phyloP scores from a whole-genome alignment of 768 basidiomycete genomes.

The Pilatotrama ljubarskyi region DNA sequence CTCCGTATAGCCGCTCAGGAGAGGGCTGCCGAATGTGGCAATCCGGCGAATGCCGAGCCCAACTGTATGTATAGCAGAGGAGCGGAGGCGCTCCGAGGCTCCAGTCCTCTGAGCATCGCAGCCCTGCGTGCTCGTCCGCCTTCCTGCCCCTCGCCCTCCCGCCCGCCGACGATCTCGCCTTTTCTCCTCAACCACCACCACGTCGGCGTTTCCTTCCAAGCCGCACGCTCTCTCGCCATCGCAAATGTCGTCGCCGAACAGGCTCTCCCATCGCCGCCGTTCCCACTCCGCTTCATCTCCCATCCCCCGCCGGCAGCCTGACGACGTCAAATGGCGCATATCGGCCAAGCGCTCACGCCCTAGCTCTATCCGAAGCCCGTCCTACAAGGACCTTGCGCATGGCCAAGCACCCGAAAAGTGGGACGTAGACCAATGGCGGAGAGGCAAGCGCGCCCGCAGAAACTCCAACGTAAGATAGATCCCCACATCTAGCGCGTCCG shows the following conservation, averaged over 20 bases:
- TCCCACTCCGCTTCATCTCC: slow-evolving; percentile 53
- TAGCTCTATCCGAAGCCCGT: slow-evolving; percentile 37
- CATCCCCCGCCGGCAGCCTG: slow-evolving; percentile 36
- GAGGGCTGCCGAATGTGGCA: slow-evolving; percentile 3
- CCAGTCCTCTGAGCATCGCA: not conserved
- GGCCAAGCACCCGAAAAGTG: slow-evolving; percentile 42
- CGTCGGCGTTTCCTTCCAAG: not conserved
- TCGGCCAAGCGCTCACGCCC: slow-evolving; percentile 53
- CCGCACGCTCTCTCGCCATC: slow-evolving; percentile 14
- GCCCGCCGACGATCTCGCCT: not conserved
- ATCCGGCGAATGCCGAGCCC: slow-evolving; percentile 7
- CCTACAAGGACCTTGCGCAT: slow-evolving; percentile 34
- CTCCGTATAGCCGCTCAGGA: not conserved
- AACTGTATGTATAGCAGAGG: slow-evolving; percentile 18
- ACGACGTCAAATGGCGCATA: slow-evolving; percentile 43
- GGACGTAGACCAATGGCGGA: slow-evolving; percentile 55
- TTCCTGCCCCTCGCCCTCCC: not conserved
- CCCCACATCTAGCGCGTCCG: not conserved
- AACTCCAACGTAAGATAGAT: slow-evolving; percentile 45
- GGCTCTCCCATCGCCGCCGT: slow-evolving; percentile 45
- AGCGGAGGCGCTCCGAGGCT: slow-evolving; percentile 3
- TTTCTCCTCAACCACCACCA: not conserved
- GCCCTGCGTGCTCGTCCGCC: not conserved
- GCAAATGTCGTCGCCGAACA: slow-evolving; percentile 37
- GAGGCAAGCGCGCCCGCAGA: slow-evolving; percentile 54